Base-by-base conservation (phyloP, 768 basidiomycete species). In the Tricholoma sp. region DNA sequence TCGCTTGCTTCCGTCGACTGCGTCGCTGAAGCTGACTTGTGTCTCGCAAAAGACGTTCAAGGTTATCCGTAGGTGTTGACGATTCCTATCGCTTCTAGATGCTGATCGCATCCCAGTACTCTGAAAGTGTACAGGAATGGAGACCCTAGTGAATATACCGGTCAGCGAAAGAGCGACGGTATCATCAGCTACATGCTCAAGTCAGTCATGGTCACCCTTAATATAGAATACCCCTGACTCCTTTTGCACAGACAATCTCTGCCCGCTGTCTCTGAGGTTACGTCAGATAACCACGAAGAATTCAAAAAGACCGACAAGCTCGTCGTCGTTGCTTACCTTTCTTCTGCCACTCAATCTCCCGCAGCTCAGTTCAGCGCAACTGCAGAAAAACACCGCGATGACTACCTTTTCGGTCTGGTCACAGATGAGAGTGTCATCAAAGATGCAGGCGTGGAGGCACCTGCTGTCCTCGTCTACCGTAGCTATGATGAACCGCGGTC, bases 141-240 rank as follows among this genome's bases (percentile, higher is more conserved):
- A 48, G 81, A 82, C 24, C 69, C 86, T 18, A 70, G 79, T 1
- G 94, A 98, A 20, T 99, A 98, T 72, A 70, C 65, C 54, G 97
- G 97, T 45, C 89, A 94, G 13, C 80, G 97, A 52, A 92, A 97
- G 72, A 89, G 94, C 9, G 97, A 98, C 61, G 95, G 97, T 15
- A 99, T 99, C 66, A 76, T 96, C 68, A 85, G 85, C 72, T 97
- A 97, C 77, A 98, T 98, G 96, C 69, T 82, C 78, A 98, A 98
- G 95, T 95, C 60, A 64, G 86, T 73, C 24, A 42, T 44, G 29
- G n/a, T 24, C 11, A 12, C 34, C n/a, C 4, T 5, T 12, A 52
- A 59, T 34, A 6, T 31, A 36, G 24, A 24, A 24, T 24, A 15
- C 28, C 10, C 1, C 39, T 56, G 24, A 52, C 6, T 47, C 56